Evolutionary conservation across 73 alveolate genomes (phyloP).

Genomic region (Tetrahymena malaccensis): DNA sequence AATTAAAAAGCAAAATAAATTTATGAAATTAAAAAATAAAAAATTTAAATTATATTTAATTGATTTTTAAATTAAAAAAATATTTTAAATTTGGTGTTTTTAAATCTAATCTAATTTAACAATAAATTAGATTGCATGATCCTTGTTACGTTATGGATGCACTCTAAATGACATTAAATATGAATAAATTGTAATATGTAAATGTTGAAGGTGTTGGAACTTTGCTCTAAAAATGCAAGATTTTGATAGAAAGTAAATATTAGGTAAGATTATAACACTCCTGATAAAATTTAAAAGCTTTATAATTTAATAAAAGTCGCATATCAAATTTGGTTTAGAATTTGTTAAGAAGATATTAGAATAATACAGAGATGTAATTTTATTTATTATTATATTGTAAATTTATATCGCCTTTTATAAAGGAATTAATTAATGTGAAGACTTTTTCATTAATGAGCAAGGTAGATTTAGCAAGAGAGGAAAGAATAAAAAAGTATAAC

Average conservation of each 20-base stretch:
- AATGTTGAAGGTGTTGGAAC: neutral
- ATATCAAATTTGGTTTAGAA: neutral
- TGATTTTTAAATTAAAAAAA: neutral
- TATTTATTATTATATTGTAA: neutral
- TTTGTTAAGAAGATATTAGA: neutral
- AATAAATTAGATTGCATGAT: neutral
- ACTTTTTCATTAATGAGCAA: constrained; percentile 2
- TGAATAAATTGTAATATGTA: neutral
- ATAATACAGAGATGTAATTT: neutral
- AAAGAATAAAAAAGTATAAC: constrained; percentile 18
- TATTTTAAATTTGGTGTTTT: neutral
- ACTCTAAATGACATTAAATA: neutral
- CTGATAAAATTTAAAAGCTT: neutral
- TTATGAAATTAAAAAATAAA: too few relatives aligned
- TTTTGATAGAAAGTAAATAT: neutral
- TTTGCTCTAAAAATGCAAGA: neutral
- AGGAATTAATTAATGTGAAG: constrained; percentile 23
- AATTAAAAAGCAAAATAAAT: too few relatives aligned
- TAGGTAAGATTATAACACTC: neutral
- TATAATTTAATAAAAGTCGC: neutral
- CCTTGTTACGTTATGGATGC: neutral
- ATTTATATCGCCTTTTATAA: neutral
- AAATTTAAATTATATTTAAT: too few relatives aligned
- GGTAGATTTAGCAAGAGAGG: constrained; percentile 35
- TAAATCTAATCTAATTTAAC: neutral